These are phyloP conservation scores for Rhizopogon rudus DNA, from an alignment of 768 basidiomycete genomes.

Conservation along the genomic window DNA sequence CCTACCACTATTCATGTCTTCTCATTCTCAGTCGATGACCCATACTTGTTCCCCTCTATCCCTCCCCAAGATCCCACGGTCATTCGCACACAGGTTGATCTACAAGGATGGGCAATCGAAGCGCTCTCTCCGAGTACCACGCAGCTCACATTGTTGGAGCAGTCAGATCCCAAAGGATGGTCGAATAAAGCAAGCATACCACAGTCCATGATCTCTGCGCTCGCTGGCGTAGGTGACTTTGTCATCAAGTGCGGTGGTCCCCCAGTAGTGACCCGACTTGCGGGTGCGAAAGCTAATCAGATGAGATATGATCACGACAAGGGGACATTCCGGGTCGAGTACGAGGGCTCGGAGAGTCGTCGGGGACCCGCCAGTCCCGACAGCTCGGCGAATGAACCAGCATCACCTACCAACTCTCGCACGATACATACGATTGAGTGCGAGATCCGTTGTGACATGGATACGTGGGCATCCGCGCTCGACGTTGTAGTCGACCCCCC, in stretches of 20 bases:
- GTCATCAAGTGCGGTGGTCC: conserved; percentile 95
- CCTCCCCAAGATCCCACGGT: conserved; percentile 66
- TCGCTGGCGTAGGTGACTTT: conserved; percentile 93
- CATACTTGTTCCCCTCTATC: conserved; percentile 74
- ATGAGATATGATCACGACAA: conserved; percentile 87
- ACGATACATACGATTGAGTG: conserved; percentile 66
- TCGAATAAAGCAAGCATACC: conserved; percentile 89
- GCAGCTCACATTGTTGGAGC: conserved; percentile 87
- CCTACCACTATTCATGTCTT: conserved; percentile 94
- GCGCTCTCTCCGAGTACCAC: conserved; percentile 93
- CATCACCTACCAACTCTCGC: conserved; percentile 8
- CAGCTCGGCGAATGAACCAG: conserved; percentile 13
- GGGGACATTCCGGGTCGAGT: conserved; percentile 76
- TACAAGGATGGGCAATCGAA: conserved; percentile 99
- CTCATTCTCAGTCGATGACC: conserved; percentile 89
- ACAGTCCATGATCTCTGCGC: conserved; percentile 82
- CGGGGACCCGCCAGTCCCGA: conserved; percentile 22
- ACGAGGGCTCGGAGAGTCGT: conserved; percentile 59
- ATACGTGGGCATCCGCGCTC: conserved; percentile 79
- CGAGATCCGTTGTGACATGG: conserved; percentile 87
- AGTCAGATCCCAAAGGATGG: conserved; percentile 97
- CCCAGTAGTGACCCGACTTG: conserved; percentile 81
- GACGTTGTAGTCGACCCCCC: conserved; percentile 94
- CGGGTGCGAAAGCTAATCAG: conserved; percentile 69
- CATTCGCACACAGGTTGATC: conserved; percentile 92